phyloP scores from a whole-genome alignment of 768 basidiomycete genomes.

The Aureoboletus auriporus region DNA sequence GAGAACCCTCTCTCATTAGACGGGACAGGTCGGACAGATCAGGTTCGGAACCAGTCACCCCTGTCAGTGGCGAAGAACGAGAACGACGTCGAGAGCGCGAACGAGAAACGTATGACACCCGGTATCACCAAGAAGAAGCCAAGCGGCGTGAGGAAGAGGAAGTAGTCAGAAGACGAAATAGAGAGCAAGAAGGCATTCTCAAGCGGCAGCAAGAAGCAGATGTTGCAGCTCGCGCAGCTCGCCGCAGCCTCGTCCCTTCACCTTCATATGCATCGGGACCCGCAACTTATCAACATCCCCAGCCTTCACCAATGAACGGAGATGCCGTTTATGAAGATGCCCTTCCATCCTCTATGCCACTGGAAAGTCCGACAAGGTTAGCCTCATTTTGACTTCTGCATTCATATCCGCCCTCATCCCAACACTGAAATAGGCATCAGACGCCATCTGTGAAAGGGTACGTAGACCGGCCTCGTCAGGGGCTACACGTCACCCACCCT shows the following conservation, averaged over 20 bases:
- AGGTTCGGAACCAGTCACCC: conserved; percentile 24
- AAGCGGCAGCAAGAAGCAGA: conserved; percentile 60
- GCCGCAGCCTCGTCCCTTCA: conserved; percentile 32
- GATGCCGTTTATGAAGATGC: conserved; percentile 28
- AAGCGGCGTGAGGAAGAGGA: conserved; percentile 47
- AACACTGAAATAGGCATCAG: conserved; percentile 23
- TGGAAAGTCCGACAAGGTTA: conserved; percentile 59
- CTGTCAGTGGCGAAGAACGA: conserved; percentile 23
- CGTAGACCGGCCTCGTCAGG: conserved; percentile 16
- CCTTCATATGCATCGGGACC: conserved; percentile 26
- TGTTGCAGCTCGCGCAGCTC: conserved; percentile 41
- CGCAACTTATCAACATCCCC: conserved; percentile 32
- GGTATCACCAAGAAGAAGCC: conserved; percentile 42
- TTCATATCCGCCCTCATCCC: conserved; percentile 33
- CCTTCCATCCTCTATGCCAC: conserved; percentile 46
- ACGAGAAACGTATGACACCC: conserved; percentile 23
- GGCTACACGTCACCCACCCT: conserved; percentile 7
- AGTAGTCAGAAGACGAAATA: conserved; percentile 38
- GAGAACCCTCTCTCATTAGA: conserved; percentile 20
- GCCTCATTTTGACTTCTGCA: conserved; percentile 38
- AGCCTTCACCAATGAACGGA: conserved; percentile 28
- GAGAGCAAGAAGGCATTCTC: conserved; percentile 55
- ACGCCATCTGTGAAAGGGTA: conserved; percentile 34
- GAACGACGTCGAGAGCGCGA: conserved; percentile 24
- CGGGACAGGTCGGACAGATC: conserved; percentile 21